These are phyloP conservation scores for Candolleomyces efflorescens DNA, from an alignment of 768 basidiomycete genomes.

Conservation along the genomic window DNA sequence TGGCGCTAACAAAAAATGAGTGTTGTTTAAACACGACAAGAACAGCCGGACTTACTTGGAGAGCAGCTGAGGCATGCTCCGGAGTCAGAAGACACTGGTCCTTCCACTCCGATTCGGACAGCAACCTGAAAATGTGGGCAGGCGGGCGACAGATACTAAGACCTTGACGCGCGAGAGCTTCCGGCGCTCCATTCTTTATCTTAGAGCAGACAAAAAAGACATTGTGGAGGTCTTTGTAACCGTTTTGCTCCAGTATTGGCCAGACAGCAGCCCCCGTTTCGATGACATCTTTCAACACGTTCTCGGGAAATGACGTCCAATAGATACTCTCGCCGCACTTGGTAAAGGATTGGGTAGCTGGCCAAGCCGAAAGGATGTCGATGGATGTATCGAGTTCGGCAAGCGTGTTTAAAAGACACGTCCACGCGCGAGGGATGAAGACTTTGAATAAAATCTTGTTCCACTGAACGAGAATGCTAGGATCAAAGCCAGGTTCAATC, in stretches of 20 bases:
- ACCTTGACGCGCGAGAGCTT: constrained; percentile 27
- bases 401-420: constrained; percentile 27
- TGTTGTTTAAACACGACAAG: not conserved
- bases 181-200: constrained; percentile 17
- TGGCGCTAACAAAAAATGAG: not conserved
- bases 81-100: constrained; percentile 9
- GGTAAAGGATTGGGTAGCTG: constrained; percentile 24
- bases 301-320: constrained; percentile 29
- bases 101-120: constrained; percentile 12
- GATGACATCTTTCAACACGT: constrained; percentile 25
- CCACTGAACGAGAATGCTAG: constrained; percentile 44
- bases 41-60: not conserved
- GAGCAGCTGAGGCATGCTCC: not conserved
- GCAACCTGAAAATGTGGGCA: constrained; percentile 24
- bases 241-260: constrained; percentile 24
- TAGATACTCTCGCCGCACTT: constrained; percentile 37
- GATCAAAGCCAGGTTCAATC: not conserved
- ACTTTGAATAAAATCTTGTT: constrained; percentile 40
- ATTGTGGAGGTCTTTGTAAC: constrained; percentile 3
- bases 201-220: constrained; percentile 23
- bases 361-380: constrained; percentile 38
- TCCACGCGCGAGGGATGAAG: constrained; percentile 45
- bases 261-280: constrained; percentile 23
- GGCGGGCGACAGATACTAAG: constrained; percentile 29
- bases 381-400: constrained; percentile 15